A percentile compares a stretch with the other conserved stretches of the same genome.
phyloP scores from a whole-genome alignment of 345 rosid species.

The Bruguiera sexangula region DNA sequence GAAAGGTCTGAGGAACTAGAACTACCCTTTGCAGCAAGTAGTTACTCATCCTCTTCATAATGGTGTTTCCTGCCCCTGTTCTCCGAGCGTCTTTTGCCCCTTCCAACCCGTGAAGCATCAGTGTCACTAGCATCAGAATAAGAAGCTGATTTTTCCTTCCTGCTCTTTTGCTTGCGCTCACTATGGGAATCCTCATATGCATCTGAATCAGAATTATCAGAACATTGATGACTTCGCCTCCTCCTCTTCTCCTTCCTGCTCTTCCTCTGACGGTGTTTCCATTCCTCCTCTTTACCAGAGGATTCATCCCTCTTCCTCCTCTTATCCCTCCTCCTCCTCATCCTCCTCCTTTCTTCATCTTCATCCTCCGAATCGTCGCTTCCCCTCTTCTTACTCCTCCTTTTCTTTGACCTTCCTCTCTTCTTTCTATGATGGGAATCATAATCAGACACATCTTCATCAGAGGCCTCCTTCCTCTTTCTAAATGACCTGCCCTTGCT shows the following conservation, averaged over 20 bases:
- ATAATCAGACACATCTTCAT: constrained; percentile 36
- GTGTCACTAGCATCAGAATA: constrained; percentile 44
- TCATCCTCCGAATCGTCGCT: constrained; percentile 59
- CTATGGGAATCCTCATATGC: constrained; percentile 37
- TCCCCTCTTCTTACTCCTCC: constrained; percentile 56
- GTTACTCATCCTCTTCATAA: too few relatives aligned
- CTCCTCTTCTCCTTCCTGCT: constrained; percentile 46
- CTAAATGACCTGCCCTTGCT: constrained; percentile 32
- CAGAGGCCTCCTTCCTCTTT: constrained; percentile 37
- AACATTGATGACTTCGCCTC: constrained; percentile 40
- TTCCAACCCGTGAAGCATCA: constrained; percentile 40
- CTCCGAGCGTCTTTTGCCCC: too few relatives aligned
- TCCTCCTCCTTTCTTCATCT: constrained; percentile 51
- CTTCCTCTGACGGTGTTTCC: constrained; percentile 26
- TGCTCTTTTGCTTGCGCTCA: constrained; percentile 46
- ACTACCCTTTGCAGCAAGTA: too few relatives aligned
- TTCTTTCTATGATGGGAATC: constrained; percentile 57
- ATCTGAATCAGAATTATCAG: constrained; percentile 44
- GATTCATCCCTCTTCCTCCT: constrained; percentile 49
- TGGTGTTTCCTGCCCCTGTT: too few relatives aligned
- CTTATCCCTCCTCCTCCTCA: constrained; percentile 26
- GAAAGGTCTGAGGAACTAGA: too few relatives aligned
- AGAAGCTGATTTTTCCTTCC: constrained; percentile 47
- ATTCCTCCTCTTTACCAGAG: constrained; percentile 35
- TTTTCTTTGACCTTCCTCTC: constrained; percentile 75